phyloP scores from a whole-genome alignment of 768 basidiomycete genomes.

The Infundibulicybe gibba region DNA sequence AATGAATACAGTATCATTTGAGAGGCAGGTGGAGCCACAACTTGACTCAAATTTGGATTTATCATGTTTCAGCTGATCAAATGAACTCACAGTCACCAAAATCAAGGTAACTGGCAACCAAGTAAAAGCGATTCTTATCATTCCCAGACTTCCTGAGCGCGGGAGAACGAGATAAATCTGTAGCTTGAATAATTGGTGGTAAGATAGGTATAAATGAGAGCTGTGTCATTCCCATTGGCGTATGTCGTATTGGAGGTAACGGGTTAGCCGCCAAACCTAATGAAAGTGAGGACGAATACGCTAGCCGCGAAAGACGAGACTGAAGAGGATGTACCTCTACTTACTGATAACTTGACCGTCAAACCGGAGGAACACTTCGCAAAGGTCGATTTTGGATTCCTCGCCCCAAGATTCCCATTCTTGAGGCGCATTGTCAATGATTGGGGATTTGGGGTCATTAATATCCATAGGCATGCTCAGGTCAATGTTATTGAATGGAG shows the following conservation, averaged over 20 bases:
- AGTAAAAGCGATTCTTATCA: slow-evolving; percentile 33
- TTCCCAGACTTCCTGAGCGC: slow-evolving; percentile 5
- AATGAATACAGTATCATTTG: slow-evolving; percentile 32
- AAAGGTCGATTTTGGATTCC: slow-evolving; percentile 57
- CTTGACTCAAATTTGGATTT: slow-evolving; percentile 5
- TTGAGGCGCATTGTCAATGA: slow-evolving; percentile 19
- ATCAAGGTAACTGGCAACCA: slow-evolving; percentile 54
- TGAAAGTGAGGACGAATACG: too few species aligned
- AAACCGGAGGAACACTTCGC: slow-evolving; percentile 50
- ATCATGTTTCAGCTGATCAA: too few species aligned
- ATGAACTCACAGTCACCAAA: slow-evolving; percentile 54
- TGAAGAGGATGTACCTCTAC: slow-evolving; percentile 8
- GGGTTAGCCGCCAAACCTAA: slow-evolving; percentile 41
- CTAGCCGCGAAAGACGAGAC: background rate
- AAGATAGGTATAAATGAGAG: slow-evolving; percentile 34
- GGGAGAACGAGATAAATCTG: slow-evolving; percentile 16
- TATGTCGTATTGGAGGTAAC: slow-evolving; percentile 39
- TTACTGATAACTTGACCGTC: slow-evolving; percentile 42
- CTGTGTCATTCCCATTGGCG: slow-evolving; percentile 35
- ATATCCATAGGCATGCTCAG: slow-evolving; percentile 31
- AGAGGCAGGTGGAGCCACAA: slow-evolving; percentile 33
- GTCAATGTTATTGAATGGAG: slow-evolving; percentile 38
- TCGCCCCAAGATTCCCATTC: slow-evolving; percentile 59
- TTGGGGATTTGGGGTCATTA: background rate
- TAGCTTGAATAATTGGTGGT: slow-evolving; percentile 22